Base-by-base conservation (phyloP, 2,329 filamentous ascomycete species). In the Allantophomopsis cytisporea region DNA sequence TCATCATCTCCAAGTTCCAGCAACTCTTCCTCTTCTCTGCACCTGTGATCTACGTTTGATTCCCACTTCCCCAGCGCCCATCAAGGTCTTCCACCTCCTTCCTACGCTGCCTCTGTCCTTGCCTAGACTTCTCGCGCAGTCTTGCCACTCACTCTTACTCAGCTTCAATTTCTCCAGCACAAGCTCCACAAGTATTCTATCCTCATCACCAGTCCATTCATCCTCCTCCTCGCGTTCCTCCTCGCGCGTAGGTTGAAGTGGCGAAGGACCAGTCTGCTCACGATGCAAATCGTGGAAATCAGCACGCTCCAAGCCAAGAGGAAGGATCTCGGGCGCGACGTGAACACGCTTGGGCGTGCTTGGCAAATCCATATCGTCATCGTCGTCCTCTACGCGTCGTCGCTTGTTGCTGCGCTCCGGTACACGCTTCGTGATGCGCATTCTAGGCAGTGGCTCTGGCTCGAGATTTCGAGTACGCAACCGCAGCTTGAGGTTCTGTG, bases 131-230 rank as follows among this genome's bases (percentile, higher is more conserved):
- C 73, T 65, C 34, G 76, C 76, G 54, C 76, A 80, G 52, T 81
- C 76, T 43, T 78, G 72, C 76, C 76, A 80, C 42, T 81, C 75
- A 38, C 67, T 64, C 57, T 74, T 78, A 48, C 68, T 69, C 16
- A 82, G 63, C 57, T 71, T 71, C 40, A 81, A 63, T 60, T 80
- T 80, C 53, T 78, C 74, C 5, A 81, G 62, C 31, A 82, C 73
- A 14, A 81, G 64, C 57, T 80, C 75, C n/a, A 81, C 72, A 2
- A 82, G 62, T 41, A 78, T 63, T 41, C 73, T 65, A 54, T 81
- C 76, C 44, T 81, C 75, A 45, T 80, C 76, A 2, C 64, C 62
- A 43, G 66, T 76, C 77, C 77, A 81, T 31, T 60, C 58, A 41
- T 64, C 60, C 17, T 39, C 40, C 11, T 45, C 36, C 11, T 37